A percentile compares a stretch with the other conserved stretches of the same genome.
These are phyloP conservation scores for Hirsutella thompsonii DNA, from an alignment of 2,329 filamentous ascomycete genomes.

Conservation along the genomic window DNA sequence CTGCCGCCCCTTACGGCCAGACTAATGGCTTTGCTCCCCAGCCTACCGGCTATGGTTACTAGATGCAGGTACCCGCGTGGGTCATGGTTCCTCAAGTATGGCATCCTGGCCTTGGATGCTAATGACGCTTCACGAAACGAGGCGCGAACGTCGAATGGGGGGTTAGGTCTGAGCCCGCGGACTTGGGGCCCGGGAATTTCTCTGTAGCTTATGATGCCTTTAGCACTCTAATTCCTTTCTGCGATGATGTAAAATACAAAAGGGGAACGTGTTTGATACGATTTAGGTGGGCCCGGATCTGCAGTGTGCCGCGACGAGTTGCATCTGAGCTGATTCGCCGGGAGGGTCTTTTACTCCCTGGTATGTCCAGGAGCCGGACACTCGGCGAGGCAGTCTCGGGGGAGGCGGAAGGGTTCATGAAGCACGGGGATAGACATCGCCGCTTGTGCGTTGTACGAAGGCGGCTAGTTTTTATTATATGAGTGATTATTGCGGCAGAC, in stretches of 20 bases:
- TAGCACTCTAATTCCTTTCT: neutral
- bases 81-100: conserved; percentile 8
- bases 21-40: conserved; percentile 84
- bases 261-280: neutral
- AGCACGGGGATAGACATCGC: neutral
- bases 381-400: neutral
- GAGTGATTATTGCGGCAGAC: neutral
- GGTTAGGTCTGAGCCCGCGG: conserved; percentile 3
- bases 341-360: too few species aligned
- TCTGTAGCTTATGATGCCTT: neutral
- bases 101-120: neutral
- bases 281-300: neutral
- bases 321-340: too few species aligned
- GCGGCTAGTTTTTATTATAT: neutral
- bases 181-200: neutral
- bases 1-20: conserved; percentile 58
- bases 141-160: neutral
- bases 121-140: neutral
- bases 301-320: too few species aligned
- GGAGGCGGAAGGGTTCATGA: neutral
- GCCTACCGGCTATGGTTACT: conserved; percentile 64
- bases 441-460: neutral
- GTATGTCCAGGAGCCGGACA: neutral
- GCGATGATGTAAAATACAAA: neutral
- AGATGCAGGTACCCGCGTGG: conserved; percentile 22